Evolutionary conservation across 805 yeast genomes (phyloP).

Genomic region (Wickerhamomyces rabaulensis): DNA sequence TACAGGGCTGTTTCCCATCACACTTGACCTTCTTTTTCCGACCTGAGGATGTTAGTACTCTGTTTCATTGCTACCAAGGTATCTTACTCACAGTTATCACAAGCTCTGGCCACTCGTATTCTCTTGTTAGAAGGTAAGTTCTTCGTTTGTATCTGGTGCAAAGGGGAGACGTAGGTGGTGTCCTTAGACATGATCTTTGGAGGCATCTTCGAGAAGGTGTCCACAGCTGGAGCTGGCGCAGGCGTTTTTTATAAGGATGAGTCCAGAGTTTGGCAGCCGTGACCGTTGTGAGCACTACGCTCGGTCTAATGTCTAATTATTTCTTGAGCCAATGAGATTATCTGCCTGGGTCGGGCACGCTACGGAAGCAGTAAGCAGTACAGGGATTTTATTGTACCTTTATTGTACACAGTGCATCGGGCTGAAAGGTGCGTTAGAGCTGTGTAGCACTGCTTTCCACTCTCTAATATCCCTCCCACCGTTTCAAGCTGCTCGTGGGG

Average conservation of each 20-base stretch:
- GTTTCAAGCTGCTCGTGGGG: no score
- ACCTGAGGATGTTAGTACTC: not conserved
- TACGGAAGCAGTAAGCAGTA: no score
- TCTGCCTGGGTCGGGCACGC: not conserved
- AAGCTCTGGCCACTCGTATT: constrained; percentile 65
- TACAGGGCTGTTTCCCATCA: constrained; percentile 80
- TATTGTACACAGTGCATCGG: no score
- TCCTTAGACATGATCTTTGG: constrained; percentile 24
- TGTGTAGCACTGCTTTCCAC: no score
- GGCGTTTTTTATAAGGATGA: not conserved
- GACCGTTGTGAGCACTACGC: no score
- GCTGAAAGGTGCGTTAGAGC: not conserved
- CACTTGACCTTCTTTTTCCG: constrained; percentile 75
- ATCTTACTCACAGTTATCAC: constrained; percentile 49
- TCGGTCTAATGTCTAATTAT: no score
- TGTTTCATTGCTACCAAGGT: not conserved
- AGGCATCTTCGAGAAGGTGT: constrained; percentile 10
- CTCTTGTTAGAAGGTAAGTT: constrained; percentile 35
- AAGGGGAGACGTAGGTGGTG: constrained; percentile 17
- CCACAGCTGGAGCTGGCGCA: not conserved
- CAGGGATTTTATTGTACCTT: no score
- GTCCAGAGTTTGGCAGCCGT: not conserved
- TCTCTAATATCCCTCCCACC: no score
- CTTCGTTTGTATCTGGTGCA: constrained; percentile 17
- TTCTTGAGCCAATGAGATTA: not conserved